Conservation (phyloP, 2,329 filamentous ascomycete genomes). For the Falciphora oryzae region DNA sequence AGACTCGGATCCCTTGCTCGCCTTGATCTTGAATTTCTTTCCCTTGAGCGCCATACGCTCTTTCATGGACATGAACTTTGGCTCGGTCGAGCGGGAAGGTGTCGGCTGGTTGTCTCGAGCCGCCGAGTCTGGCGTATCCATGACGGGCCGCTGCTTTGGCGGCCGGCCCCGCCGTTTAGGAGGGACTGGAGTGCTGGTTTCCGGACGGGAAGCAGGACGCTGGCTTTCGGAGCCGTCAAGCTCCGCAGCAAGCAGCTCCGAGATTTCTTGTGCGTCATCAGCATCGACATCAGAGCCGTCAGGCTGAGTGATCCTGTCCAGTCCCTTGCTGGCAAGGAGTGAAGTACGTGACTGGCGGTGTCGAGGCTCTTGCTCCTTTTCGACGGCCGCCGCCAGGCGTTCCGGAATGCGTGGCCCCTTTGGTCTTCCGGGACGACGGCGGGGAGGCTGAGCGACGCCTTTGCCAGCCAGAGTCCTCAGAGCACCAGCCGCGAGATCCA, state of each 20-base stretch:
- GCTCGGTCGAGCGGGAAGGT: slow-evolving; percentile 16
- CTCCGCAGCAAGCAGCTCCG: neutral
- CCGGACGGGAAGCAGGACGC: too few species aligned
- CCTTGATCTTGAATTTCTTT: slow-evolving; percentile 45
- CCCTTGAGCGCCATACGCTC: slow-evolving; percentile 51
- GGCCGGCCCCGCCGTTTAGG: neutral
- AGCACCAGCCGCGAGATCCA: slow-evolving; percentile 26
- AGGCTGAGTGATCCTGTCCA: neutral
- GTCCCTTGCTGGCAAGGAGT: slow-evolving; percentile 7
- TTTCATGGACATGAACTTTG: slow-evolving; percentile 47
- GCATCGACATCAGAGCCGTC: neutral
- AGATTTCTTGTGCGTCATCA: neutral
- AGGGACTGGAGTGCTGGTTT: neutral
- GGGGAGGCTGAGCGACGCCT: neutral
- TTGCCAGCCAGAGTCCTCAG: slow-evolving; percentile 23
- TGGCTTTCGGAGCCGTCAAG: neutral
- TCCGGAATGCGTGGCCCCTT: neutral
- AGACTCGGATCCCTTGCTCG: slow-evolving; percentile 27
- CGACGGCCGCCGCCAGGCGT: neutral
- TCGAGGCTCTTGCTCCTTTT: neutral
- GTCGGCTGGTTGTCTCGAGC: slow-evolving; percentile 1
- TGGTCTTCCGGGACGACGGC: slow-evolving; percentile 3
- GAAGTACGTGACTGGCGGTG: slow-evolving; percentile 7
- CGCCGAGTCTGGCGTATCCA: neutral
- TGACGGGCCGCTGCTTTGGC: neutral